Evolutionary conservation across 2,329 filamentous ascomycete genomes (phyloP), one percentile per base, ranked within the genome.

Genomic region (Exophiala oligosperma): DNA sequence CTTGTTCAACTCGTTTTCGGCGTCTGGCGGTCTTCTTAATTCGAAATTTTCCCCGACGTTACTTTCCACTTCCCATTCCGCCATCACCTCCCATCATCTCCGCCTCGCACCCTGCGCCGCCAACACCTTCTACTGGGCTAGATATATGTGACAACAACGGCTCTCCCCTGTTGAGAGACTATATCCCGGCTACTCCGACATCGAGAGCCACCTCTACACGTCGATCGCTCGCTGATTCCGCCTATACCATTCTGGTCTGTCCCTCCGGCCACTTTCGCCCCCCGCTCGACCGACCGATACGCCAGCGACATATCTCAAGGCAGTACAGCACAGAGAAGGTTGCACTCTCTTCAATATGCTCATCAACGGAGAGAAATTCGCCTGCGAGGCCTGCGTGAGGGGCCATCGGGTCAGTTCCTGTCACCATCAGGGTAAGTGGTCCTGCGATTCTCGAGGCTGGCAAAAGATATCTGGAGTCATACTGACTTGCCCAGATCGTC

Each of bases 401-500:
- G 94, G 94, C 73, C 94, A 99, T 81, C 91, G 94, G 74, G 94
- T 99, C 73, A 97, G 92, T 88, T 96, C 94, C 74, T 99, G 94
- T 82, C 91, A 93, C 76, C 94, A 99, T 77, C 84, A 86, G 75
- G 92, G 92, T 96, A 85, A 81, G 90, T 83, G 63, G 68, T 70
- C 57, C 68, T 56, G 24, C 46, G 24, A 49, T 48, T 61, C 48
- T 52, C 44, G 43, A 32, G 57, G 41, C 28, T 14, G 46, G 41
- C 52, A 49, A 26, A 38, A 24, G 44, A 43, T 35, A 46, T 48
- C 35, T 60, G 35, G 40, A 37, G 50, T 49, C 40, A 53, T 52
- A 38, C 57, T 50, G 52, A 61, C 28, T 59, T 51, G 35, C 69
- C 55, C 70, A 96, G 94, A 97, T 76, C 91, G 93, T 67, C 90